Evolutionary conservation across 176 grass and related monocot species (phyloP).

Genomic region (Cenchrus purpureus): DNA sequence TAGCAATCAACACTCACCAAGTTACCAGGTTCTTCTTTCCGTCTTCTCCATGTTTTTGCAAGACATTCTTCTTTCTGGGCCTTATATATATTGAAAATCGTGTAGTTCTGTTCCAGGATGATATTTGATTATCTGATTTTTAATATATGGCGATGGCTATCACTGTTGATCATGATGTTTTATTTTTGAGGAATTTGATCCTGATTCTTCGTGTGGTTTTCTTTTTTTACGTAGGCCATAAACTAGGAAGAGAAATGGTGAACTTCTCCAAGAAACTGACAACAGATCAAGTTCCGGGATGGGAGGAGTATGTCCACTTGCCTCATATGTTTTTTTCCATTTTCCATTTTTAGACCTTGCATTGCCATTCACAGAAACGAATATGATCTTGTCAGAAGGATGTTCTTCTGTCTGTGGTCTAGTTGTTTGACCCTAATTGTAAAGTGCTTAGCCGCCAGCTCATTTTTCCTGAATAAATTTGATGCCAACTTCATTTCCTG

Average conservation of each 20-base stretch:
- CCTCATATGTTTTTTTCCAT: neutral
- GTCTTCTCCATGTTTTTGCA: neutral
- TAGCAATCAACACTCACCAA: neutral
- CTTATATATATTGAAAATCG: neutral
- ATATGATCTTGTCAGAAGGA: neutral
- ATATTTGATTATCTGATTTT: neutral
- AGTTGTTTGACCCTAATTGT: neutral
- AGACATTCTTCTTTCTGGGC: neutral
- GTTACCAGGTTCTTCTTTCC: neutral
- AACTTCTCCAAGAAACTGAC: slow-evolving; percentile 46
- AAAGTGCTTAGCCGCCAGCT: neutral
- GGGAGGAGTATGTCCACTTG: slow-evolving; percentile 39
- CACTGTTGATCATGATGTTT: neutral
- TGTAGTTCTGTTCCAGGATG: neutral
- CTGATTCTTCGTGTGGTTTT: neutral
- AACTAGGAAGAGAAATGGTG: slow-evolving; percentile 32
- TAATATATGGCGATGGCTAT: neutral
- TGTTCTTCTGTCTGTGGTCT: neutral
- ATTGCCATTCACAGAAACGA: neutral
- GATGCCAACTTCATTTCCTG: neutral
- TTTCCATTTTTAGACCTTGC: neutral
- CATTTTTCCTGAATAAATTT: neutral
- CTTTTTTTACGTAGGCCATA: neutral
- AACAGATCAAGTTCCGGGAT: slow-evolving; percentile 47
- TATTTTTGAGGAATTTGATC: neutral